phyloP scores from a whole-genome alignment of 2,329 filamentous ascomycete genomes.

The Sporothrix curviconia region DNA sequence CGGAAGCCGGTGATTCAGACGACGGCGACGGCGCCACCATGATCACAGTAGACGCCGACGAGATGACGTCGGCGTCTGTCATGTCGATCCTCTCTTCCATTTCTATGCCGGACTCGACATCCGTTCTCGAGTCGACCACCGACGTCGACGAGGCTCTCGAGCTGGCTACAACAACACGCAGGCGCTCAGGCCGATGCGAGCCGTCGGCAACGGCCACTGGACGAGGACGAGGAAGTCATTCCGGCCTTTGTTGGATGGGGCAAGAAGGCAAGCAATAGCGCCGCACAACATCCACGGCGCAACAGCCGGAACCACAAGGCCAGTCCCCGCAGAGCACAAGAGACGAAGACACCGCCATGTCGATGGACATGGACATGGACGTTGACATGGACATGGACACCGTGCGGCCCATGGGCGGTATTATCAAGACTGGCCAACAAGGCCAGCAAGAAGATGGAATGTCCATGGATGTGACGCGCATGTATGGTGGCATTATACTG shows the following conservation, averaged over 20 bases:
- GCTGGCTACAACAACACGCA: slow-evolving; percentile 66
- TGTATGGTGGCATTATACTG: slow-evolving; percentile 69
- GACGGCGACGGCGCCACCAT: slow-evolving; percentile 68
- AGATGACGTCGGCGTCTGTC: slow-evolving; percentile 63
- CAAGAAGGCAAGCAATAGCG: slow-evolving; percentile 43
- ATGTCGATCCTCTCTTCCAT: slow-evolving; percentile 46
- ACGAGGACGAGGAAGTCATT: slow-evolving; percentile 64
- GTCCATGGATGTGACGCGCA: slow-evolving; percentile 91
- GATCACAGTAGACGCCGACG: slow-evolving; percentile 76
- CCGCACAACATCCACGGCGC: slow-evolving; percentile 12
- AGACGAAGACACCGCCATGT: slow-evolving; percentile 38
- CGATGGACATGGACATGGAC: slow-evolving; percentile 38
- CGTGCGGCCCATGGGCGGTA: slow-evolving; percentile 38
- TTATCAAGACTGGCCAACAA: slow-evolving; percentile 28
- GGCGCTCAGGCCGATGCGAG: slow-evolving; percentile 33
- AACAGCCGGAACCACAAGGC: slow-evolving; percentile 14
- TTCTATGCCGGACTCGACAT: slow-evolving; percentile 43
- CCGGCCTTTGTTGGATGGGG: slow-evolving; percentile 69
- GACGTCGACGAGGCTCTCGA: slow-evolving; percentile 71
- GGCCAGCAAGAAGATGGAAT: slow-evolving; percentile 48
- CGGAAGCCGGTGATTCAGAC: slow-evolving; percentile 45
- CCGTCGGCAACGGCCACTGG: slow-evolving; percentile 53
- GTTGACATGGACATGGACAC: slow-evolving; percentile 32
- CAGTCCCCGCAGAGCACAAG: slow-evolving; percentile 18
- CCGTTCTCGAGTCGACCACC: slow-evolving; percentile 59